These are phyloP conservation scores for Fusarium sp. DNA, from an alignment of 2,329 filamentous ascomycete genomes.

Conservation along the genomic window DNA sequence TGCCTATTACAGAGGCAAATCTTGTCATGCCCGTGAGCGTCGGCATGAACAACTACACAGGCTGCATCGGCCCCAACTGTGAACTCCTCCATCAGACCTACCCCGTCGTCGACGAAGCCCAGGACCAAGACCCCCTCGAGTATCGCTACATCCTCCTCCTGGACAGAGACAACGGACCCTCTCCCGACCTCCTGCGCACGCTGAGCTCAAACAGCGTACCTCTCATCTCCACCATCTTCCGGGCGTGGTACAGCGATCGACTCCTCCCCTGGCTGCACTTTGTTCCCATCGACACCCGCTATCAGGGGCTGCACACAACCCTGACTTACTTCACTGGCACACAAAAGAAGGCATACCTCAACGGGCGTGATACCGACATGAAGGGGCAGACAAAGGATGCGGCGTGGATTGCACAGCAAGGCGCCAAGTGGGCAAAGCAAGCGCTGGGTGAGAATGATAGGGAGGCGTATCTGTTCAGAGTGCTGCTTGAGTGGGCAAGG, in stretches of 20 bases:
- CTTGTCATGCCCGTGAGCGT: conserved; percentile 63
- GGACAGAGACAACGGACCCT: conserved; percentile 75
- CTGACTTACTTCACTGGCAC: conserved; percentile 77
- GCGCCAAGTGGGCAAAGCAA: conserved; percentile 69
- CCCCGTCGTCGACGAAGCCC: conserved; percentile 49
- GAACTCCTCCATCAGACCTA: conserved; percentile 46
- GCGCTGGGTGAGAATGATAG: conserved; percentile 76
- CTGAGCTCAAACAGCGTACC: conserved; percentile 73
- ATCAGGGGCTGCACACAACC: conserved; percentile 77
- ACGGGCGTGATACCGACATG: conserved; percentile 58
- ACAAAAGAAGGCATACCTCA: conserved; percentile 52
- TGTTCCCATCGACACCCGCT: conserved; percentile 77
- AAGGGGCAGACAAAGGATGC: conserved; percentile 61
- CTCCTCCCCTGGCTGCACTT: conserved; percentile 82
- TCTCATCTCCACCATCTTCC: conserved; percentile 76
- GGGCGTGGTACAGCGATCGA: conserved; percentile 81
- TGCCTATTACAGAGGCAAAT: conserved; percentile 63
- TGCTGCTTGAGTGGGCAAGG: conserved; percentile 80
- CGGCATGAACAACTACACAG: conserved; percentile 66
- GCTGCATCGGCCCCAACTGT: conserved; percentile 60
- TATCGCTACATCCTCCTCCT: conserved; percentile 77
- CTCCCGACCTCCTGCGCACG: conserved; percentile 66
- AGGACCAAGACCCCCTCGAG: conserved; percentile 62
- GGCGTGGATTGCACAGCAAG: conserved; percentile 71
- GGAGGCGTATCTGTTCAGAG: conserved; percentile 81